phyloP scores from a whole-genome alignment of 2,329 filamentous ascomycete species.

The Beauveria varroae region DNA sequence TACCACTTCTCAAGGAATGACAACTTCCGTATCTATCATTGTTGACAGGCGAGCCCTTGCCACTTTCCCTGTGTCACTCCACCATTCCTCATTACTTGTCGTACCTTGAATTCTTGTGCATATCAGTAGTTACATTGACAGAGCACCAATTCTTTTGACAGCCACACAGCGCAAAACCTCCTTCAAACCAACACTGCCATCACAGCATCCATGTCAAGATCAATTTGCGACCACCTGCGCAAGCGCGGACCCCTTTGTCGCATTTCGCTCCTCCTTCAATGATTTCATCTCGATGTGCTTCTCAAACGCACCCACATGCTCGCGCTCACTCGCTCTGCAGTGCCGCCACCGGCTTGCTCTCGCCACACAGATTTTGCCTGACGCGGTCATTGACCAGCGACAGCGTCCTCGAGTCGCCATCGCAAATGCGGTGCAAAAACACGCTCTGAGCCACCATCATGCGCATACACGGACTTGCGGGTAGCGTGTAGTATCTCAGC shows the following conservation, averaged over 20 bases:
- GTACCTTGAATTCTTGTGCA: neutral
- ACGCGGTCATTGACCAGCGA: neutral
- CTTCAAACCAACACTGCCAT: neutral
- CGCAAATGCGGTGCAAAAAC: neutral
- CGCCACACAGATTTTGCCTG: neutral
- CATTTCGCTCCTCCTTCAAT: neutral
- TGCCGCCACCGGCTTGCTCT: neutral
- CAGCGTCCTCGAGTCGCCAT: neutral
- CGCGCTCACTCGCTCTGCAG: neutral
- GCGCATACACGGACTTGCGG: neutral
- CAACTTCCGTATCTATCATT: no score
- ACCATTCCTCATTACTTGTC: neutral
- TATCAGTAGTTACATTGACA: neutral
- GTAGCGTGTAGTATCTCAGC: conserved; percentile 8
- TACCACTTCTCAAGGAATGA: neutral
- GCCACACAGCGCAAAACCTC: neutral
- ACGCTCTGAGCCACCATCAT: conserved; percentile 2
- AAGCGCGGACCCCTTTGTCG: neutral
- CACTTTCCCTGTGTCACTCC: no score
- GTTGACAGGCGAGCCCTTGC: no score
- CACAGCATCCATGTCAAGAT: neutral
- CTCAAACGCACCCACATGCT: neutral
- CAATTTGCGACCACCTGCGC: neutral
- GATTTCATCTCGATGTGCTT: neutral
- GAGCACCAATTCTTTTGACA: neutral